Conservation (phyloP, 2,329 filamentous ascomycete genomes). For the Colletotrichum eremochloae region DNA sequence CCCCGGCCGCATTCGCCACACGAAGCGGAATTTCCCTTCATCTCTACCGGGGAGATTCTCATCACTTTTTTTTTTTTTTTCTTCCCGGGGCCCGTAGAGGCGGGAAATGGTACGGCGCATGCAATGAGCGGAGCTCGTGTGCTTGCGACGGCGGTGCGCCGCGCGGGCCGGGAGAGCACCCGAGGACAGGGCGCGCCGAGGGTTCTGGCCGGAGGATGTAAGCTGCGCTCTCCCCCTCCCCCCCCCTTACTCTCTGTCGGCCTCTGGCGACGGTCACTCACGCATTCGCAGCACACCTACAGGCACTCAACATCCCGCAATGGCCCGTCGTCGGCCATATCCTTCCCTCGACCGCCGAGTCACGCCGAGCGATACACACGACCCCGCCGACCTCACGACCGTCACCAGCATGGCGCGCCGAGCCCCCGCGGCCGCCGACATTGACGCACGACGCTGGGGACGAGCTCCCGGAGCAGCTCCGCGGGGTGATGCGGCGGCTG, state of each 20-base stretch:
- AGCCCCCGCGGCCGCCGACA: conserved; percentile 51
- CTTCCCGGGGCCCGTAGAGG: too few relatives aligned
- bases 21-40: neutral
- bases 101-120: conserved; percentile 37
- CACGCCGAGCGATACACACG: conserved; percentile 26
- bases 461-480: conserved; percentile 58
- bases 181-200: neutral
- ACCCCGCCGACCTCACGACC: neutral
- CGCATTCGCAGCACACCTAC: neutral
- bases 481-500: conserved; percentile 66
- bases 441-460: conserved; percentile 49
- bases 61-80: neutral
- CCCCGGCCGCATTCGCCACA: neutral
- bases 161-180: conserved; percentile 16
- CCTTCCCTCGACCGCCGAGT: conserved; percentile 6
- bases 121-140: conserved; percentile 51
- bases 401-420: conserved; percentile 48
- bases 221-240: neutral
- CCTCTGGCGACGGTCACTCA: neutral
- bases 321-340: conserved; percentile 11
- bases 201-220: conserved; percentile 9
- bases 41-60: neutral
- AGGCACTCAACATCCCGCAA: neutral
- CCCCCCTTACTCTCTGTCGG: neutral
- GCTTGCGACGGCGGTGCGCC: conserved; percentile 34